These are phyloP conservation scores for Aspergillus sp. DNA, from an alignment of 2,329 filamentous ascomycete genomes.

Conservation along the genomic window DNA sequence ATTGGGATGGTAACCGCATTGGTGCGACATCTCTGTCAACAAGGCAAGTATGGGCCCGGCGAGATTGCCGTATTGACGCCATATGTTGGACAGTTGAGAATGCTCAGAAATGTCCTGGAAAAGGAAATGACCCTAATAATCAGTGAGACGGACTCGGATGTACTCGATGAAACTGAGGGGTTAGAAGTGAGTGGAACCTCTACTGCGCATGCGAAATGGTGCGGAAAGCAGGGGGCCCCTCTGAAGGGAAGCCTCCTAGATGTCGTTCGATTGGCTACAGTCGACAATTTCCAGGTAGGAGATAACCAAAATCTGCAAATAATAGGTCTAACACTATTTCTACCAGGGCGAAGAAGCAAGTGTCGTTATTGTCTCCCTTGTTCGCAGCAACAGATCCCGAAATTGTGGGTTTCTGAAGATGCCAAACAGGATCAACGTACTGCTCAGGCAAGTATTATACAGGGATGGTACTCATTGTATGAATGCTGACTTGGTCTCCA, in stretches of 20 bases:
- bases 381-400: constrained; percentile 10
- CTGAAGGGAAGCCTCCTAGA: background rate
- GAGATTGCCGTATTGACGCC: constrained; percentile 27
- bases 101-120: constrained; percentile 11
- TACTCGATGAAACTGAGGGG: background rate
- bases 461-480: no score
- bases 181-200: background rate
- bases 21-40: constrained; percentile 22
- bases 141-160: background rate
- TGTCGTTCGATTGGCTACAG: constrained; percentile 5
- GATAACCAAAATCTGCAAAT: no score
- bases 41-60: constrained; percentile 24
- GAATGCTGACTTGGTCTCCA: background rate
- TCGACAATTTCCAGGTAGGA: constrained; percentile 15
- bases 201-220: background rate
- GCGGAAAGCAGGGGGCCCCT: background rate
- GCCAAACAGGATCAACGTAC: constrained; percentile 13
- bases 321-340: background rate
- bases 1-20: constrained; percentile 23
- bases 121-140: constrained; percentile 7
- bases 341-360: constrained; percentile 13
- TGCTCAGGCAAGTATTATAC: constrained; percentile 1
- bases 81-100: constrained; percentile 20
- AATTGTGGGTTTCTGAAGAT: constrained; percentile 12
- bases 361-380: constrained; percentile 11